Evolutionary conservation across 495 filamentous ascomycete genomes (phyloP), one percentile per base, ranked within the genome.

Genomic region (Podospora comata): DNA sequence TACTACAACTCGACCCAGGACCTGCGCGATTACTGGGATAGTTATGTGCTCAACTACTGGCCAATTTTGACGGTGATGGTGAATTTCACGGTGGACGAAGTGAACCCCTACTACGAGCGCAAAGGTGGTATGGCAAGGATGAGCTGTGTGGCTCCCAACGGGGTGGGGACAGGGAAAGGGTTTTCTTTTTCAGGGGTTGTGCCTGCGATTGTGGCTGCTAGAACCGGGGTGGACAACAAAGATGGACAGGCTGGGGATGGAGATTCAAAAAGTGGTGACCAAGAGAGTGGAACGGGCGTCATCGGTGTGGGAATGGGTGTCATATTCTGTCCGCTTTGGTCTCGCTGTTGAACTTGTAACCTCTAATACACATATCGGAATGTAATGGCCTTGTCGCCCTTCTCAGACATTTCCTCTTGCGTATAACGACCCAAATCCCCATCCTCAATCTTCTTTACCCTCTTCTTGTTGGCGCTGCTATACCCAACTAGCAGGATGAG

Each of bases 301-400:
- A 11, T 48, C 0, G 9, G 39, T 11, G 39, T 48, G 39, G 15
- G 39, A 13, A 39, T 13, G 39, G 39, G 9, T 48, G 39, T 39
- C 11, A 39, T 39, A 39, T 48, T 48, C 39, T 48, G 13, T 48
- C 39, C 34, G 34, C 6, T 39, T 39, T 39, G 34, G 34, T 39
- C 11, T 39, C 6, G 34, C 34, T 6, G 34, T 39, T 39, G 34
- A 39, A 23, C 23, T 0, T 23, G 23, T 32, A 32, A 7, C 30
- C 4, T 23, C 55, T 64, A 79, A 27, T 72, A 75, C 70, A 85
- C 81, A 70, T 92, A 92, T 65, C 88, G 82, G 75, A 89, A 93
- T 5, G 88, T 85, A 30, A 87, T 75, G 16, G 89, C 87, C 30
- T 79, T 83, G 75, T 92, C 90, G 0, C 90, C 90, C 78, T 85